Evolutionary conservation across 1,139 yeast genomes (phyloP).

Genomic region (Debaryomycetaceae sp.): DNA sequence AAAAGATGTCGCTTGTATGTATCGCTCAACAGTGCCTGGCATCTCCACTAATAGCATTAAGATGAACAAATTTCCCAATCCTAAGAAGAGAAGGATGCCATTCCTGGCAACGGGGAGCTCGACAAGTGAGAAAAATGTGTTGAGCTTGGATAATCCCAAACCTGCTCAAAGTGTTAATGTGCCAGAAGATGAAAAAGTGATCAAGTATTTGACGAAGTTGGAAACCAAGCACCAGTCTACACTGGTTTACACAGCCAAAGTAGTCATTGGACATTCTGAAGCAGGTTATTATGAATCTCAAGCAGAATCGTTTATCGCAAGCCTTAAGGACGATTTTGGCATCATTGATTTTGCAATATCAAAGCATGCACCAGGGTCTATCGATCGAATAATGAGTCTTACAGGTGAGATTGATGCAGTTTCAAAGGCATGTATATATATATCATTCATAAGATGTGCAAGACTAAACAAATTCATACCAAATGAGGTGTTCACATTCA

Average conservation of each 20-base stretch:
- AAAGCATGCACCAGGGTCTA: constrained; percentile 18
- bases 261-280: constrained; percentile 26
- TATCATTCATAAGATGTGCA: constrained; percentile 20
- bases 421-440: constrained; percentile 20
- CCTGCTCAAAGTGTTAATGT: constrained; percentile 2
- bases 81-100: neutral
- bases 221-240: constrained; percentile 1
- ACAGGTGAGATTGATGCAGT: constrained; percentile 21
- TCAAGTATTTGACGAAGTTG: constrained; percentile 16
- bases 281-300: constrained; percentile 19
- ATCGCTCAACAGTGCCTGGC: too few species aligned
- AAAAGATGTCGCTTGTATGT: too few species aligned
- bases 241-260: constrained; percentile 8
- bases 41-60: too few species aligned
- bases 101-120: neutral
- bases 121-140: neutral
- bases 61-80: neutral
- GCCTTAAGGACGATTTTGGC: constrained; percentile 15
- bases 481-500: constrained; percentile 23
- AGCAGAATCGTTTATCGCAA: constrained; percentile 6
- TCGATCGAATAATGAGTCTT: constrained; percentile 26
- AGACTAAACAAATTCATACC: constrained; percentile 22
- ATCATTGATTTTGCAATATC: constrained; percentile 21
- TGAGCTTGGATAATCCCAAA: neutral
- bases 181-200: constrained; percentile 19